Evolutionary conservation across 73 alveolate species (phyloP).

Genomic region (Tetrahymena thermophila): DNA sequence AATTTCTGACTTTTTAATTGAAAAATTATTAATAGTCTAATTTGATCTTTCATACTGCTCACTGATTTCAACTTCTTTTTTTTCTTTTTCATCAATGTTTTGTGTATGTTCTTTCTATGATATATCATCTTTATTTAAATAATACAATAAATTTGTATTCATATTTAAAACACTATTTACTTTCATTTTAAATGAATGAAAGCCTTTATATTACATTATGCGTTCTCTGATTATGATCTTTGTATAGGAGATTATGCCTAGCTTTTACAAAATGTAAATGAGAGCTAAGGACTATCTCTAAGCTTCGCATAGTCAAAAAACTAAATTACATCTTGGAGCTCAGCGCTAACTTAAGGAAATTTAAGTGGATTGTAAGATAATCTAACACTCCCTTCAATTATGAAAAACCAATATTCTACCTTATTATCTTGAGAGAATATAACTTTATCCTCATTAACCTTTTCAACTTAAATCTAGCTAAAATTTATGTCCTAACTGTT

Average conservation of each 20-base stretch:
- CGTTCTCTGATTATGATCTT: not conserved
- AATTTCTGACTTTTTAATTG: not conserved
- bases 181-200: too few relatives aligned
- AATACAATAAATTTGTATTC: too few relatives aligned
- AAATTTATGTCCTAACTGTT: not conserved
- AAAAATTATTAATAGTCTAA: not conserved
- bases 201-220: not conserved
- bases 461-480: not conserved
- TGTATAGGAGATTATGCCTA: not conserved
- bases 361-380: not conserved
- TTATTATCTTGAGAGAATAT: not conserved
- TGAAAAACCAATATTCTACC: not conserved
- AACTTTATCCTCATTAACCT: not conserved
- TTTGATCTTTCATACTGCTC: not conserved
- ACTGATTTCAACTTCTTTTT: not conserved
- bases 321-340: not conserved
- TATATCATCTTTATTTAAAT: not conserved
- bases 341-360: not conserved
- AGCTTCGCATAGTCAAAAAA: not conserved
- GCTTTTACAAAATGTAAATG: not conserved
- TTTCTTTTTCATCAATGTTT: not conserved
- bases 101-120: not conserved
- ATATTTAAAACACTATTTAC: too few relatives aligned
- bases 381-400: not conserved
- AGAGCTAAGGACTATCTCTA: not conserved